Evolutionary conservation across 176 grass and related monocot genomes (phyloP), one percentile per base, ranked within the genome.

Genomic region (sorghum (Sorghum bicolor)): DNA sequence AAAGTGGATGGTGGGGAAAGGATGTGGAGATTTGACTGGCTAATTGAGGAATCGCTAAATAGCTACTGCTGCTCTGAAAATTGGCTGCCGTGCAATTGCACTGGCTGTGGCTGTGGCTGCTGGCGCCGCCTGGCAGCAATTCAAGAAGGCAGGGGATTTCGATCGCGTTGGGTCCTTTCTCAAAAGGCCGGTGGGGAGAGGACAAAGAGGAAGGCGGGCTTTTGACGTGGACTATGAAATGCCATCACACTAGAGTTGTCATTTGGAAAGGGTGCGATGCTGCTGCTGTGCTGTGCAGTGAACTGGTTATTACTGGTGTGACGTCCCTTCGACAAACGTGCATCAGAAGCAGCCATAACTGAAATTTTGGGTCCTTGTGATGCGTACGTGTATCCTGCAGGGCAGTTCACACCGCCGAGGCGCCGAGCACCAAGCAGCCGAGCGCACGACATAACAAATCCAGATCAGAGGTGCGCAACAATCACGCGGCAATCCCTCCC

Each of bases 241-340:
- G 29, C 55, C 28, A 20, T 3, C 28, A 5, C 24, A 9, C 13
- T 38, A 33, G 38, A 33, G 38, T 4, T 82, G 63, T 43, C 44
- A 40, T 62, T 87, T 69, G 85, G 62, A 81, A 38, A 39, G 85
- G 29, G 62, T 48, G 71, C 70, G 20, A 33, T 53, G 3, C 45
- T 13, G 8, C 60, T 29, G 58, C 37, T 17, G 66, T 13, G 75
- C 29, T 8, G 37, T 31, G 64, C 33, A 34, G 33, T 38, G 37
- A 36, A 29, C 45, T 70, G 79, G 82, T 67, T 47, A 47, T 47
- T 48, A 57, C 52, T 57, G 1, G 32, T 15, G 57, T 20, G 60
- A 65, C 11, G 38, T 10, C 70, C 6, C 37, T 73, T 44, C 12
- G 4, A 65, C 12, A 28, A 65, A 12, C 34, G 53, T 34, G 39